phyloP scores from a whole-genome alignment of 176 grass and related monocot genomes.

The Elymus sibiricus region DNA sequence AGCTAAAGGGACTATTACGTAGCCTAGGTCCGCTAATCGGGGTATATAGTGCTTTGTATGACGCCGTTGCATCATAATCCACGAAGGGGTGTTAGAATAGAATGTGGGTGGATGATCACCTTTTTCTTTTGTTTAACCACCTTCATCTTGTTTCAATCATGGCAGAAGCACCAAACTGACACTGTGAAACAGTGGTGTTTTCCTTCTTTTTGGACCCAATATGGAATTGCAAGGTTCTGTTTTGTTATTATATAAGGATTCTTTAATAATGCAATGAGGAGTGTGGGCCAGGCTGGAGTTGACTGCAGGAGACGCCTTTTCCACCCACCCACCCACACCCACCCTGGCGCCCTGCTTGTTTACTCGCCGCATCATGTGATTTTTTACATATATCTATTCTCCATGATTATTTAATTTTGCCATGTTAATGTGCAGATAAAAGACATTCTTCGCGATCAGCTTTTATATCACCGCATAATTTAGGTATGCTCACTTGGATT shows the following conservation, averaged over 20 bases:
- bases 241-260: background rate
- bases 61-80: background rate
- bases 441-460: conserved; percentile 13
- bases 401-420: background rate
- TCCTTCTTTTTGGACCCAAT: background rate
- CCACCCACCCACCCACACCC: background rate
- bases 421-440: conserved; percentile 3
- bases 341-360: background rate
- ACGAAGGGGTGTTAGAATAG: background rate
- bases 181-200: background rate
- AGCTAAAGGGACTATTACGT: too few species aligned
- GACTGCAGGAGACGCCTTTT: conserved; percentile 25
- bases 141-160: background rate
- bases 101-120: background rate
- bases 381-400: background rate
- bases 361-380: background rate
- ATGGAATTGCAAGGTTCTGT: background rate
- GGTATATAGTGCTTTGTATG: background rate
- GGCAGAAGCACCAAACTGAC: background rate
- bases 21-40: too few species aligned
- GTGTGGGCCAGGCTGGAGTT: conserved; percentile 33
- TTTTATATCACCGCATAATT: conserved; percentile 15
- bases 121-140: background rate
- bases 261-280: background rate
- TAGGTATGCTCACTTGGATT: background rate